Evolutionary conservation across 2,329 filamentous ascomycete genomes (phyloP).

Genomic region (Moelleriella libera): DNA sequence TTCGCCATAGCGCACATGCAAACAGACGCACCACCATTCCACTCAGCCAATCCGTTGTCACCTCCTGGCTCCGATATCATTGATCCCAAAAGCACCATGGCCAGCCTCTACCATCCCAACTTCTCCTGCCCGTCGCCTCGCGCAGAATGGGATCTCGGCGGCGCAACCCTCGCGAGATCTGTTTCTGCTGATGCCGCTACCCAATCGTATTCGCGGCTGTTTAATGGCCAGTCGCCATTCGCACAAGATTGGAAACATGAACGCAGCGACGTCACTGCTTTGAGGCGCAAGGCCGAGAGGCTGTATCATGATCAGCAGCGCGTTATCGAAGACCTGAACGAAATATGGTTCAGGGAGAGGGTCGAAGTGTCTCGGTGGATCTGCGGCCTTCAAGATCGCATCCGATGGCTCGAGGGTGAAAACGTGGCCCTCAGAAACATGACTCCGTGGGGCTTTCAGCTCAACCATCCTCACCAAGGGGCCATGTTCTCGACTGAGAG

Average conservation of each 20-base stretch:
- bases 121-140: conserved; percentile 5
- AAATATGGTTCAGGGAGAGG: conserved; percentile 32
- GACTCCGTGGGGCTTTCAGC: conserved; percentile 14
- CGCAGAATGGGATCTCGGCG: conserved; percentile 1
- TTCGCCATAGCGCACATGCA: neutral
- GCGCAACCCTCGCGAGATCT: conserved; percentile 13
- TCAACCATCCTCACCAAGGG: neutral
- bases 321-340: conserved; percentile 37
- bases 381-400: conserved; percentile 23
- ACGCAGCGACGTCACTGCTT: conserved; percentile 29
- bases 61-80: neutral
- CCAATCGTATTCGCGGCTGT: neutral
- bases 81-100: neutral
- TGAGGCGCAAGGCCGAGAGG: conserved; percentile 36
- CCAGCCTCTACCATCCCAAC: conserved; percentile 1
- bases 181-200: conserved; percentile 13
- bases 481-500: conserved; percentile 3
- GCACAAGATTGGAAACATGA: neutral
- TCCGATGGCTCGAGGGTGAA: conserved; percentile 21
- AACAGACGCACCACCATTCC: neutral
- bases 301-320: conserved; percentile 40
- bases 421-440: conserved; percentile 19
- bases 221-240: neutral
- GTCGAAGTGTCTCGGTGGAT: conserved; percentile 25
- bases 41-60: neutral